These are phyloP conservation scores for Raffaelea albimanens DNA, from an alignment of 2,329 filamentous ascomycete genomes.

Conservation along the genomic window DNA sequence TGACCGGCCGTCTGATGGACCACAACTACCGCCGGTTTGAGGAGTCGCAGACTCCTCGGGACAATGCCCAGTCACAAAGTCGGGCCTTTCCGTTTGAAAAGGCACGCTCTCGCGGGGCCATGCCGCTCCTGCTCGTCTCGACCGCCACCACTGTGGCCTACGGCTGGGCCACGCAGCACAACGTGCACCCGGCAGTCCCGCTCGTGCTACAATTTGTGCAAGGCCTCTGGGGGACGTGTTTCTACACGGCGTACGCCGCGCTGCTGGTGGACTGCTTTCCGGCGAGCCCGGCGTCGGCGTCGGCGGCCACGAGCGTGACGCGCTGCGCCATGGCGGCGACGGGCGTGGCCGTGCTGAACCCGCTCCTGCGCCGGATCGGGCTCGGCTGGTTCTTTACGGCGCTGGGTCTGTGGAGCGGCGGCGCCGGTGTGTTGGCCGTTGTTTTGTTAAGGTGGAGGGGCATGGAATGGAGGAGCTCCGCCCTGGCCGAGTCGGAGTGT, in stretches of 20 bases:
- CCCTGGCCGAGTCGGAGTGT: no score
- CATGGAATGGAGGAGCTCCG: not conserved
- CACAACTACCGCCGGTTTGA: constrained; percentile 49
- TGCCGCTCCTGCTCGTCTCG: constrained; percentile 42
- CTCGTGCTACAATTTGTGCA: constrained; percentile 43
- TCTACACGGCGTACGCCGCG: constrained; percentile 48
- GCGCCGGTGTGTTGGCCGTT: not conserved
- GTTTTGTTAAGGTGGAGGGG: not conserved
- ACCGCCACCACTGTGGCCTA: constrained; percentile 41
- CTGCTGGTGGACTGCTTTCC: constrained; percentile 49
- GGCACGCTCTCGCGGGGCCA: constrained; percentile 39
- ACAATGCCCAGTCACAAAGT: no score
- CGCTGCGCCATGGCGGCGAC: constrained; percentile 46
- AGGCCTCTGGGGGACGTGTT: constrained; percentile 42
- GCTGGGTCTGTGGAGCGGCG: constrained; percentile 25
- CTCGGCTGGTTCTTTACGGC: constrained; percentile 48
- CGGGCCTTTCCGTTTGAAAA: constrained; percentile 39
- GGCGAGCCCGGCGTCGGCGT: constrained; percentile 43
- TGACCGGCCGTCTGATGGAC: constrained; percentile 41
- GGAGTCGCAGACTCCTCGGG: constrained; percentile 37
- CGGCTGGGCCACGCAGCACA: constrained; percentile 39
- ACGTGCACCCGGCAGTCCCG: constrained; percentile 39
- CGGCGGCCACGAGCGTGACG: constrained; percentile 49
- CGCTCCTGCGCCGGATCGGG: constrained; percentile 43
- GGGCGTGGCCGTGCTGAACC: constrained; percentile 44